These are phyloP conservation scores for Zostera marina DNA, from an alignment of 116 monocot species.

Conservation along the genomic window DNA sequence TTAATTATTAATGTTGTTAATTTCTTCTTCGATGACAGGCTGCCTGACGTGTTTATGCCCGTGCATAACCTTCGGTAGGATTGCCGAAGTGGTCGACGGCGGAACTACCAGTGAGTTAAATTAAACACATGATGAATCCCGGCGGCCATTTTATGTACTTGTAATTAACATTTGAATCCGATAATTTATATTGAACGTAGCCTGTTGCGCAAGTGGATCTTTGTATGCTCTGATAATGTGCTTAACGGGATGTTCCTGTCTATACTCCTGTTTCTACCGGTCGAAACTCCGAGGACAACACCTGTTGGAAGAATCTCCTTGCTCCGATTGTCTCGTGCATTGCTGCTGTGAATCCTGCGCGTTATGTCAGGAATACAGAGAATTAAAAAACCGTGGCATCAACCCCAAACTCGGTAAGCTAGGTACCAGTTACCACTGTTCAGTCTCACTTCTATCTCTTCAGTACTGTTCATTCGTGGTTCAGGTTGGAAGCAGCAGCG, in stretches of 20 bases:
- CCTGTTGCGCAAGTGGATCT: constrained; percentile 33
- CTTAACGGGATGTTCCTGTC: constrained; percentile 11
- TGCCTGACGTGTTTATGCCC: constrained; percentile 50
- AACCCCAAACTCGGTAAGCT: constrained; percentile 2
- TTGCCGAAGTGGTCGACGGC: constrained; percentile 37
- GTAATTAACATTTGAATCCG: too few species aligned
- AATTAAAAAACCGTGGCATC: constrained; percentile 5
- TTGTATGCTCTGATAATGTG: constrained; percentile 30
- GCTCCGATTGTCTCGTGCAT: constrained; percentile 15
- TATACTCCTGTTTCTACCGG: constrained; percentile 19
- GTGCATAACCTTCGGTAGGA: constrained; percentile 56
- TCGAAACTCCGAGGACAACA: constrained; percentile 6
- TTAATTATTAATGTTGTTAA: neutral
- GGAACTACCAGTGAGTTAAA: constrained; percentile 24
- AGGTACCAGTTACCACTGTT: neutral
- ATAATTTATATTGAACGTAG: constrained; percentile 9
- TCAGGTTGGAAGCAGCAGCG: constrained; percentile 1
- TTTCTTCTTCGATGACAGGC: constrained; percentile 16
- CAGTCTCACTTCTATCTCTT: neutral
- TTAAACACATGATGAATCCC: too few species aligned
- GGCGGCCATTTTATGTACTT: too few species aligned
- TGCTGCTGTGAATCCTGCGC: constrained; percentile 13
- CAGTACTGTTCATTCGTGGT: neutral
- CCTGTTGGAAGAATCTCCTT: constrained; percentile 6
- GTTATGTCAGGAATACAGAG: constrained; percentile 14